phyloP scores from a whole-genome alignment of 2,329 filamentous ascomycete genomes.

The Penicillium psychrosexuale region DNA sequence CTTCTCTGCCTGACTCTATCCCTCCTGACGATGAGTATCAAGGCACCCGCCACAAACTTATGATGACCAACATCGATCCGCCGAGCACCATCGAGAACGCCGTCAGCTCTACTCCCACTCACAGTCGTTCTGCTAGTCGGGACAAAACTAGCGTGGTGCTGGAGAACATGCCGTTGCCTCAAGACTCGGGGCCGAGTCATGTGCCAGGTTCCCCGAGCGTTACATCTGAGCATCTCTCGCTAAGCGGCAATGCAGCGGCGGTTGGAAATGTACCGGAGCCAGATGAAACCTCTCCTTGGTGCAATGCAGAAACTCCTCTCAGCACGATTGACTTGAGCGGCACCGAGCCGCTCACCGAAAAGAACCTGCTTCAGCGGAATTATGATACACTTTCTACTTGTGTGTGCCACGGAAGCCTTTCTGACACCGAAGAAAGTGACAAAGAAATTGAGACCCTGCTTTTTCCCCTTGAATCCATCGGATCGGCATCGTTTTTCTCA shows the following conservation, averaged over 20 bases:
- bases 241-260: neutral
- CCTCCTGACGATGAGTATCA: slow-evolving; percentile 20
- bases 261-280: neutral
- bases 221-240: neutral
- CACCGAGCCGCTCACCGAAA: neutral
- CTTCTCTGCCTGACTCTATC: slow-evolving; percentile 28
- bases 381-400: slow-evolving; percentile 13
- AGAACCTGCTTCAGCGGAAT: neutral
- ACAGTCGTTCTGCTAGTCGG: slow-evolving; percentile 7
- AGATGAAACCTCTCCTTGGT: neutral
- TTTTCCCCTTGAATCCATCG: neutral
- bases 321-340: neutral
- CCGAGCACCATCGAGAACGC: neutral
- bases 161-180: neutral
- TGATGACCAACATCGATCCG: neutral
- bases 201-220: neutral
- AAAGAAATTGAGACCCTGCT: neutral
- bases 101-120: slow-evolving; percentile 3
- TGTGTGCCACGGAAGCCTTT: slow-evolving; percentile 12
- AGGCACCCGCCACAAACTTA: neutral
- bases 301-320: neutral
- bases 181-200: neutral
- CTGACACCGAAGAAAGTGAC: neutral
- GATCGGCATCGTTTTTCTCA: neutral
- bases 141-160: neutral